Conservation (phyloP, 768 basidiomycete species). For the Sporobolomyces pararoseus region DNA sequence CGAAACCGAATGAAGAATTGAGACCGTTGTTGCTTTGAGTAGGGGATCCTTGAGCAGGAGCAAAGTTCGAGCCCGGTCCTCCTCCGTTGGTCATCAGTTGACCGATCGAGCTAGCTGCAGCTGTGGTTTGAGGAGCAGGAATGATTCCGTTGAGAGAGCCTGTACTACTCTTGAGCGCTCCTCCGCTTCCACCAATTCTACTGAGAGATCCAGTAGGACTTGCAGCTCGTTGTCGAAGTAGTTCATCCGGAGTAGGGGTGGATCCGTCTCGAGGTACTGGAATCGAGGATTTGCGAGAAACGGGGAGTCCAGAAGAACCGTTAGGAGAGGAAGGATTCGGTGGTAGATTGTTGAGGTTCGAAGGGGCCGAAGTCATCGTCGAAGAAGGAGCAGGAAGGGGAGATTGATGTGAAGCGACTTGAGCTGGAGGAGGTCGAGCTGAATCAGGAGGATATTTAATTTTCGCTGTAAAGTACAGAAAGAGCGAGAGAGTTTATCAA, state of each 20-base stretch:
- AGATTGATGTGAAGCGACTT: background rate
- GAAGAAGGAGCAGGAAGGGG: background rate
- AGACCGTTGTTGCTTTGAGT: slow-evolving; percentile 1
- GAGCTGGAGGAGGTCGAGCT: slow-evolving; percentile 10
- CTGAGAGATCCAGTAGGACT: slow-evolving; percentile 17
- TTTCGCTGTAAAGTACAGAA: too few species aligned
- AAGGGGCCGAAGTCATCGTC: too few species aligned
- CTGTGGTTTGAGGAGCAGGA: background rate
- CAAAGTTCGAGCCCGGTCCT: background rate
- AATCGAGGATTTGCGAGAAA: slow-evolving; percentile 38
- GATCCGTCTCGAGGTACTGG: slow-evolving; percentile 2
- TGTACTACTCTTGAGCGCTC: slow-evolving; percentile 9
- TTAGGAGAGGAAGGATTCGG: slow-evolving; percentile 10
- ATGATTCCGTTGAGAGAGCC: background rate
- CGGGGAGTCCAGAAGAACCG: background rate
- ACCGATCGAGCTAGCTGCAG: slow-evolving; percentile 8
- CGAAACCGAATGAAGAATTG: slow-evolving; percentile 1
- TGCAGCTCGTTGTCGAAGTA: slow-evolving; percentile 14
- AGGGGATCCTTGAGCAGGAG: slow-evolving; percentile 1
- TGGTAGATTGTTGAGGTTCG: background rate
- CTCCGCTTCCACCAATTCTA: background rate
- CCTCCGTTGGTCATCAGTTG: slow-evolving; percentile 11
- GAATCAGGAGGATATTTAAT: slow-evolving; percentile 81
- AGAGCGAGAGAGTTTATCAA: background rate
- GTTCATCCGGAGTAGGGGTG: slow-evolving; percentile 9